These are phyloP conservation scores for Lenwebbia sp. DNA, from an alignment of 345 rosid species.

Conservation along the genomic window DNA sequence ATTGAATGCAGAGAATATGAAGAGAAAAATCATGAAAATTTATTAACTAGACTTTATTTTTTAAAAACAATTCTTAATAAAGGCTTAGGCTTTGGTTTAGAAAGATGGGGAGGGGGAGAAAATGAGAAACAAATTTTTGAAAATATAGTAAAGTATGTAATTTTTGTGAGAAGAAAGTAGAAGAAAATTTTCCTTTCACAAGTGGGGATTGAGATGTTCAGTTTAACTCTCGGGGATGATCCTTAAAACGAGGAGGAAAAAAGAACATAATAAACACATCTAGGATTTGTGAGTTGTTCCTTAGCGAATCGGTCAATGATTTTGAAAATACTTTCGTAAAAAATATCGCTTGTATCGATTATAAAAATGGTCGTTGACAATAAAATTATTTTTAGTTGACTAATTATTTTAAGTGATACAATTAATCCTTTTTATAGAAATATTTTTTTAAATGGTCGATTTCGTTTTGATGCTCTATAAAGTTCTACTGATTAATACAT, in stretches of 20 bases:
- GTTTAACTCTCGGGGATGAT: background rate
- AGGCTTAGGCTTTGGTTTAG: background rate
- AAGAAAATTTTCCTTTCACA: background rate
- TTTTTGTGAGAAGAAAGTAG: background rate
- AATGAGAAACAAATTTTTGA: background rate
- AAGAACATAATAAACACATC: background rate
- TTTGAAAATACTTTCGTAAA: background rate
- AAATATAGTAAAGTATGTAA: background rate
- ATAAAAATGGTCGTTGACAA: background rate
- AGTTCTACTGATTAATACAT: no score
- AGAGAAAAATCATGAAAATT: background rate
- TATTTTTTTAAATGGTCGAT: background rate
- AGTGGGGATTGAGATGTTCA: background rate
- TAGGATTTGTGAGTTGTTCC: background rate
- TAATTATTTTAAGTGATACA: background rate
- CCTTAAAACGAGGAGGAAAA: background rate
- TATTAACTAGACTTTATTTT: background rate
- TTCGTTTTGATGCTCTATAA: background rate
- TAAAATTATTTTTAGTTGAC: background rate
- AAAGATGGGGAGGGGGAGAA: background rate
- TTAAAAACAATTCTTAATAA: background rate
- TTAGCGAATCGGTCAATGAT: background rate
- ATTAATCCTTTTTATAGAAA: background rate
- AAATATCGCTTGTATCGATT: accelerated
- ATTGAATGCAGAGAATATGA: background rate